phyloP scores from a whole-genome alignment of 176 grass and related monocot species.

The Triticum dicoccoides region DNA sequence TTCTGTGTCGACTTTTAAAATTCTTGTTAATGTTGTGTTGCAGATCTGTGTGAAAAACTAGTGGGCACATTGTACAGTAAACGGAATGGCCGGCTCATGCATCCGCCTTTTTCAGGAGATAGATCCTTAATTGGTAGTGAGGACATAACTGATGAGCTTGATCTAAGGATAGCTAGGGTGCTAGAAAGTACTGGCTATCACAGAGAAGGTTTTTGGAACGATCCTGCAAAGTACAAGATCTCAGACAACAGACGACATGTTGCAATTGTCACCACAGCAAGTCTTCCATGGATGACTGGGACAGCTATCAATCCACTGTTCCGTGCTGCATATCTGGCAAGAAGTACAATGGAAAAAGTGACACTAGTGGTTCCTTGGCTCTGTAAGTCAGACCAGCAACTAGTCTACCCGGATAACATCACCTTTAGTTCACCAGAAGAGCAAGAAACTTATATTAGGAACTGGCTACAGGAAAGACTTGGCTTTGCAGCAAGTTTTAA shows the following conservation, averaged over 20 bases:
- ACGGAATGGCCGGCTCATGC: constrained; percentile 47
- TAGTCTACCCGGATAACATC: constrained; percentile 84
- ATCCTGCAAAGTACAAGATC: constrained; percentile 44
- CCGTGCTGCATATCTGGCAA: constrained; percentile 89
- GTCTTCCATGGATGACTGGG: constrained; percentile 98
- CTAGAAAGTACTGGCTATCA: constrained; percentile 71
- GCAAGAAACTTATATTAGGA: constrained; percentile 81
- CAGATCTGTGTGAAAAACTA: constrained; percentile 74
- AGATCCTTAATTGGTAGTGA: constrained; percentile 48
- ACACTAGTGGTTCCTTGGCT: constrained; percentile 87
- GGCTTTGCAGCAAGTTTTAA: constrained; percentile 83
- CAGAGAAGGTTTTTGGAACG: constrained; percentile 50
- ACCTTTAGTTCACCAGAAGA: constrained; percentile 76
- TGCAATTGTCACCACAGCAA: constrained; percentile 91
- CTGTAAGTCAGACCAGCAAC: constrained; percentile 68
- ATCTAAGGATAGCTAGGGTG: constrained; percentile 87
- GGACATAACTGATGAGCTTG: constrained; percentile 56
- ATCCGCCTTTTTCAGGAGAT: constrained; percentile 46
- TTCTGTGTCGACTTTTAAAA: background rate
- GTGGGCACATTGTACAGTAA: constrained; percentile 54
- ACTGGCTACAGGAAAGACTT: constrained; percentile 87
- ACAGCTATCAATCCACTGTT: constrained; percentile 96
- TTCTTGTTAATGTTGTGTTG: constrained; percentile 24
- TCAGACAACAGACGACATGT: constrained; percentile 66
- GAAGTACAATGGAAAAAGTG: constrained; percentile 71